Conservation (phyloP, 331 rosid species). For the Spiraea crenata region DNA sequence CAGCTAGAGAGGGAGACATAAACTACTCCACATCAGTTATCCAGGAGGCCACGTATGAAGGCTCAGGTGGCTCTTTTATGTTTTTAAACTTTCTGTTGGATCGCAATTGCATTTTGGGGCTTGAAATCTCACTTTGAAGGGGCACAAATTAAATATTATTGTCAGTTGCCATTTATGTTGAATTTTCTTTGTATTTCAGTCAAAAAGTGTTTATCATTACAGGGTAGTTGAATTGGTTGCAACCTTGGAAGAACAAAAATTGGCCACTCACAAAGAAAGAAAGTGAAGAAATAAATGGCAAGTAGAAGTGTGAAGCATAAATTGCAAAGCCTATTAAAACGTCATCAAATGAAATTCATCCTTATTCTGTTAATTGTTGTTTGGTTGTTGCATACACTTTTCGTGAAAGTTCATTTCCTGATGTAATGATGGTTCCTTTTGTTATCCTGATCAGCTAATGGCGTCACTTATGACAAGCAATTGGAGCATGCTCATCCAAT, state of each 20-base stretch:
- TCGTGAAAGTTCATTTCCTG: constrained; percentile 2
- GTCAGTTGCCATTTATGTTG: neutral
- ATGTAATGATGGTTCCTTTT: constrained; percentile 13
- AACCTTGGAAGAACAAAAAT: neutral
- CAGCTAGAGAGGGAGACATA: constrained; percentile 42
- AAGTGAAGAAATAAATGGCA: neutral
- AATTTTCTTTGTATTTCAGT: neutral
- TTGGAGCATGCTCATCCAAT: constrained; percentile 57
- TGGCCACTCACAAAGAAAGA: neutral
- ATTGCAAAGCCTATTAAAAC: neutral
- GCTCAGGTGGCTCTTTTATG: constrained; percentile 45
- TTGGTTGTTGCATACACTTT: neutral
- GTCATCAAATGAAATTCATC: neutral
- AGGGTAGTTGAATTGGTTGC: neutral
- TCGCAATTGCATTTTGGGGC: neutral
- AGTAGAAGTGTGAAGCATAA: neutral
- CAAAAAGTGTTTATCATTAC: neutral
- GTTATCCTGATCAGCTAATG: constrained; percentile 48
- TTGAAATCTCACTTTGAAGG: neutral
- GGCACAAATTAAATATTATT: neutral
- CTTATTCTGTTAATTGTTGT: constrained; percentile 14
- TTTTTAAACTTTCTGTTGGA: neutral
- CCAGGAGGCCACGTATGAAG: constrained; percentile 30
- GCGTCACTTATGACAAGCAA: constrained; percentile 34
- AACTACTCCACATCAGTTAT: constrained; percentile 32